Evolutionary conservation across 345 rosid species (phyloP), one percentile per base, ranked within the genome.

Genomic region (Eucalyptus marginata): DNA sequence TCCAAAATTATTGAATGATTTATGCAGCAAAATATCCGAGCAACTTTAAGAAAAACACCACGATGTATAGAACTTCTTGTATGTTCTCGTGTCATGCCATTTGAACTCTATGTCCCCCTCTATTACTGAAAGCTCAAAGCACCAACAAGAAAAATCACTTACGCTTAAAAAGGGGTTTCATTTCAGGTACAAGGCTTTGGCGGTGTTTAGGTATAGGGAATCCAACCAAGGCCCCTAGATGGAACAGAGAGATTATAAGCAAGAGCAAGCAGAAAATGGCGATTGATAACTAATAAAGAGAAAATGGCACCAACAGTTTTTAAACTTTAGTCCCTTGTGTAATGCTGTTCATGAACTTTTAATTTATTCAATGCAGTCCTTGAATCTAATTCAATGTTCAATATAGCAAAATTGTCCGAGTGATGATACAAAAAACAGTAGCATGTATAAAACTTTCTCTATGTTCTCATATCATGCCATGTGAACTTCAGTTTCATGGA

Each of bases 371-470:
- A 50, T 50, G 1, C 7, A 2, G 1, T 50, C 0, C 1, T 15
- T 2, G 3, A 50, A 50, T 50, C 2, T 1, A 7, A 2, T 50
- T 50, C 52, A 50, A 50, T 50, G 18, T 50, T 50, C 52, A 15
- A 15, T 50, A 0, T 15, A 59, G 31, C 66, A 59, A 58, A 58
- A 10, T 24, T 50, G 27, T 58, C 3, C 13, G 0, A 56, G 62
- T 0, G 3, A 58, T 25, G 27, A 20, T 56, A 59, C 0, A 0
- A 27, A 25, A 59, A 0, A 9, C 6, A 22, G 0, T 0, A 56
- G 1, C 13, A 22, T 59, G 66, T 11, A 59, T 25, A 59, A 27
- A 59, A 27, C 16, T 27, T 27, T 59, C 31, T 59, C 13, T 13
- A 59, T 29, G 68, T 59, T 59, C 68, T 59, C 8, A 3, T 29